Percentiles rank a stretch among this genome's conserved stretches.
These are phyloP conservation scores for Pseudoneurospora amorphoporcata DNA, from an alignment of 495 filamentous ascomycete genomes.

Conservation along the genomic window DNA sequence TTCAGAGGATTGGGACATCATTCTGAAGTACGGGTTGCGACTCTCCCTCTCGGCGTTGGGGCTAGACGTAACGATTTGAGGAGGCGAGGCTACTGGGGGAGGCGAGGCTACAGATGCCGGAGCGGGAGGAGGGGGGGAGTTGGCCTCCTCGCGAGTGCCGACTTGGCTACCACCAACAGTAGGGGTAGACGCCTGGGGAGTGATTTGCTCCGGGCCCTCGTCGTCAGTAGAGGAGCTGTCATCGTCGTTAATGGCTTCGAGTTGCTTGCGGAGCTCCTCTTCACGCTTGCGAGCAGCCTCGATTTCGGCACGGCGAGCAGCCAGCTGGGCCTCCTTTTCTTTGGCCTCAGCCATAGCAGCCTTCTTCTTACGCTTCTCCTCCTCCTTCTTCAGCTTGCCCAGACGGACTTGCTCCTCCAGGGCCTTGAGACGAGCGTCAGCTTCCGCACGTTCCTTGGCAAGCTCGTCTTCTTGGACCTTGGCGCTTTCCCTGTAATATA, in stretches of 20 bases:
- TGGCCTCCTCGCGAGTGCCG: constrained; percentile 43
- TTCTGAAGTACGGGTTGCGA: constrained; percentile 41
- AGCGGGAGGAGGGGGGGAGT: constrained; percentile 26
- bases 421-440: constrained; percentile 72
- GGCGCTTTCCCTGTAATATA: constrained; percentile 56
- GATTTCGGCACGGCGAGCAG: constrained; percentile 81
- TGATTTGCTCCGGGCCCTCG: constrained; percentile 70
- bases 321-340: constrained; percentile 78
- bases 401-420: constrained; percentile 89
- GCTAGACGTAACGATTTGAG: constrained; percentile 37
- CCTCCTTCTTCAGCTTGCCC: constrained; percentile 93
- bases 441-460: constrained; percentile 65
- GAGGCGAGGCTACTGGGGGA: constrained; percentile 28
- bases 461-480: constrained; percentile 68
- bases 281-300: constrained; percentile 84
- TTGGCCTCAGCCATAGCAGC: constrained; percentile 77
- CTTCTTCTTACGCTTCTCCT: constrained; percentile 85
- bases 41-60: constrained; percentile 39
- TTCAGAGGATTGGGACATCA: constrained; percentile 41
- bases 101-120: constrained; percentile 13
- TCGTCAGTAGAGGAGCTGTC: constrained; percentile 81
- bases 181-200: constrained; percentile 74
- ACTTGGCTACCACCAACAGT: constrained; percentile 45
- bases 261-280: constrained; percentile 73
- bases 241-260: constrained; percentile 69